phyloP scores from a whole-genome alignment of 148 eudicot genomes.

The Chenopodium formosanum region DNA sequence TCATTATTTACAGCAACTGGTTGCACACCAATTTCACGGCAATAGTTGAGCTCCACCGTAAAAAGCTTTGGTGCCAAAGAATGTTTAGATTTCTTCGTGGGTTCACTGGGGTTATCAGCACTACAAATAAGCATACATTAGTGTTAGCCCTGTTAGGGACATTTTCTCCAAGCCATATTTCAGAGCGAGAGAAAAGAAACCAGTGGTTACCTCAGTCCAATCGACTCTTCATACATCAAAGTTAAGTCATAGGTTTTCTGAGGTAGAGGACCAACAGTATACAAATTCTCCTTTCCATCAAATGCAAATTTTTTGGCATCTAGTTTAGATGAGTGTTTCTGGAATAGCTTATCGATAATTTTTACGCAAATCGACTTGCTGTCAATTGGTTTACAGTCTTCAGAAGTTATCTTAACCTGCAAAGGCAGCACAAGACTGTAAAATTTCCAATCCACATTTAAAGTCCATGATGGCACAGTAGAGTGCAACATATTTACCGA shows the following conservation, averaged over 20 bases:
- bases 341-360: conserved; percentile 52
- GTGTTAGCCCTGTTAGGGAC: background rate
- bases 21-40: conserved; percentile 47
- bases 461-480: background rate
- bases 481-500: conserved; percentile 37
- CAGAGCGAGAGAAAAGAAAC: background rate
- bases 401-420: conserved; percentile 66
- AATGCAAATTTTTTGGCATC: conserved; percentile 52
- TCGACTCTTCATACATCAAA: conserved; percentile 57
- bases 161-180: background rate
- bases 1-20: conserved; percentile 39
- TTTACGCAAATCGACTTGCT: conserved; percentile 51
- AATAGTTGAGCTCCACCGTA: conserved; percentile 60
- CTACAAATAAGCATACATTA: conserved; percentile 23
- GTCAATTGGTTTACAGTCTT: conserved; percentile 50
- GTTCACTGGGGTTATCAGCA: conserved; percentile 39
- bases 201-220: conserved; percentile 49
- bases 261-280: conserved; percentile 67
- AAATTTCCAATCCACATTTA: conserved; percentile 4
- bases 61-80: conserved; percentile 48
- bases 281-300: conserved; percentile 73
- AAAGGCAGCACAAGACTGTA: conserved; percentile 13
- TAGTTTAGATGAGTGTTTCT: conserved; percentile 50
- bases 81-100: conserved; percentile 57
- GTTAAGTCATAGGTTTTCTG: conserved; percentile 47